Evolutionary conservation across 441 rosid species (phyloP), one percentile per base, ranked within the genome.

Genomic region (Geranium incanum): DNA sequence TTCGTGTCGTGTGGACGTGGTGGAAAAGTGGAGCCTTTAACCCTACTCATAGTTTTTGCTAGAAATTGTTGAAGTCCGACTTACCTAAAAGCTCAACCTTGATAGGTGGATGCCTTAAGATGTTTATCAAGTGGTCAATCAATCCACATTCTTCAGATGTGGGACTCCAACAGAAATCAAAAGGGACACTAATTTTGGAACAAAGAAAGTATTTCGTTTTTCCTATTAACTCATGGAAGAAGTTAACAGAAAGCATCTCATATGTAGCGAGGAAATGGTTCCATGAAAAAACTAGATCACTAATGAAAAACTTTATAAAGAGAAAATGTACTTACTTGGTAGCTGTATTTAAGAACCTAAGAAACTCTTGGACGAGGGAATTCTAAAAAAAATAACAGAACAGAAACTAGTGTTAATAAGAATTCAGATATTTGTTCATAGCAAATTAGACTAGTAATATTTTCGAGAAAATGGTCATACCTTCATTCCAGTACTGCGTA

Each of bases 301-400:
- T 45, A 45, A 8, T 55, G n/a, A 28, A 33, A 45, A 72, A 28
- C 5, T n/a, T 8, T 63, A n/a, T 15, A 39, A 18, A n/a, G 19
- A 43, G 13, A 74, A 67, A 1, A 43, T 45, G 12, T 1, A 79
- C 93, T 87, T 76, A 88, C 92, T 86, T 90, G 80, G 71, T 79
- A 39, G 89, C 92, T 0, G 86, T 84, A 75, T 90, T 90, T 65
- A 90, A 66, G 70, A 90, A 75, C 70, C 69, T 84, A 37, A 90
- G 84, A 48, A 85, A 90, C 70, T 86, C 92, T 68, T 81, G 82
- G 78, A 85, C 82, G 37, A 85, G 83, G 59, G 88, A 82, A 0
- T 74, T 80, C 94, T 90, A 86, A 77, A 79, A 68, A 21, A 77
- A 21, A 21, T 21, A 21, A 57, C 41, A 63, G 62, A 28, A 41